Evolutionary conservation across 441 rosid species (phyloP).

Genomic region (Euphorbia schlechtendalii): DNA sequence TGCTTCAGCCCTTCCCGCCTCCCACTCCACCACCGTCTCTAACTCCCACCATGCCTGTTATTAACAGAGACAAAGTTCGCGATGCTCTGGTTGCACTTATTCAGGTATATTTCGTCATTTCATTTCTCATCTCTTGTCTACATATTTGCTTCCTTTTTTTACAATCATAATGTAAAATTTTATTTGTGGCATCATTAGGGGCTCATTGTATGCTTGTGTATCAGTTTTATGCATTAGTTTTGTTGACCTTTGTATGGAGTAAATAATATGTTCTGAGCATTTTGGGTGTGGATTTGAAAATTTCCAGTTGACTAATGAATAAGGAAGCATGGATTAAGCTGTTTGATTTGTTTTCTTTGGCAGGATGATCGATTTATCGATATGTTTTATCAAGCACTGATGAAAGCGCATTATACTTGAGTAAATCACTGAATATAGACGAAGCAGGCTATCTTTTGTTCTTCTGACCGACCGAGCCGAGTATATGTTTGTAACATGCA

Average conservation of each 20-base stretch:
- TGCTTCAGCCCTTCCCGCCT: constrained; percentile 77
- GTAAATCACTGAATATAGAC: constrained; percentile 11
- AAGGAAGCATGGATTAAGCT: background rate
- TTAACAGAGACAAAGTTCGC: constrained; percentile 52
- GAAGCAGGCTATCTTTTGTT: constrained; percentile 6
- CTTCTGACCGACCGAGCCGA: constrained; percentile 12
- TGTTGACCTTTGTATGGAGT: background rate
- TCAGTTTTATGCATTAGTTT: no score
- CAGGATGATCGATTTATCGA: constrained; percentile 60
- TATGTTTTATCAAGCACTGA: constrained; percentile 50
- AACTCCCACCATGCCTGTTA: constrained; percentile 35
- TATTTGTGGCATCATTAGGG: no score
- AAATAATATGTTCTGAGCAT: no score
- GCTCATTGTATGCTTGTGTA: no score
- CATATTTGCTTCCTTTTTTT: no score
- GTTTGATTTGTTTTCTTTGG: constrained; percentile 8
- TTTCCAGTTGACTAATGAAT: background rate
- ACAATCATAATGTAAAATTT: no score
- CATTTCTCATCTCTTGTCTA: no score
- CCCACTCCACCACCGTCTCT: constrained; percentile 63
- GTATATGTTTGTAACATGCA: no score
- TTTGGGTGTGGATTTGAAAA: background rate
- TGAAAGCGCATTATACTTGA: constrained; percentile 42
- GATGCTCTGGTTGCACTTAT: constrained; percentile 55
- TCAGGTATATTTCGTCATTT: constrained; percentile 36